Evolutionary conservation across 768 basidiomycete genomes (phyloP), one percentile per base, ranked within the genome.

Genomic region (Coprinellus aureogranulatus): DNA sequence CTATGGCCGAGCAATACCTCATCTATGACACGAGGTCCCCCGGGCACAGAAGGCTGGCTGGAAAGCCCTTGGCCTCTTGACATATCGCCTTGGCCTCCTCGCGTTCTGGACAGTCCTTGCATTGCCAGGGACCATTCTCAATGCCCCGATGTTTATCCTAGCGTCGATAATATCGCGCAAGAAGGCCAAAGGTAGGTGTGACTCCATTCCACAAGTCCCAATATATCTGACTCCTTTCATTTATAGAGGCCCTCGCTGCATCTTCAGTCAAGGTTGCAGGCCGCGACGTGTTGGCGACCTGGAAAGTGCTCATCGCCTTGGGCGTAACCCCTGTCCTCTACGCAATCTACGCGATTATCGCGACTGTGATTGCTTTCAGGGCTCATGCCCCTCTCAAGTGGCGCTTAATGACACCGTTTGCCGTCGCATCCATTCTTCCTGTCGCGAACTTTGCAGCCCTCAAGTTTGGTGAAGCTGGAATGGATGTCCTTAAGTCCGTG

Each of bases 401-500:
- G 80, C 81, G 78, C 60, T 72, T 92, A 23, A 84, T 80, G 73
- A 89, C 92, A 2, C 96, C 96, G 0, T 80, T 94, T 64, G 67
- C 90, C 9, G 86, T 94, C 55, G 75, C 90, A 57, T 75, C 82
- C 20, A 77, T 85, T 2, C 72, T 98, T 28, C 96, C 96, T 14
- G 84, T 92, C 70, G 88, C 96, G 77, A 94, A 91, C 55, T 92
- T 89, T 66, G 92, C 93, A 4, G 92, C 96, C 5, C 81, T 98
- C 53, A 96, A 97, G 71, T 98, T 98, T 65, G 96, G 96, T 42
- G 96, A 98, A 70, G 96, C 95, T 31, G 96, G 95, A 23, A 88
- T 97, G 85, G 96, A 98, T 65, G 94, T 98, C 26, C 79, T 94
- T 54, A 98, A 98, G 94, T 95, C 64, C 63, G 4, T 12, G 27